A percentile compares a stretch with the other conserved stretches of the same genome.
Conservation (phyloP, 2,329 filamentous ascomycete species). For the Fusarium beomiforme region DNA sequence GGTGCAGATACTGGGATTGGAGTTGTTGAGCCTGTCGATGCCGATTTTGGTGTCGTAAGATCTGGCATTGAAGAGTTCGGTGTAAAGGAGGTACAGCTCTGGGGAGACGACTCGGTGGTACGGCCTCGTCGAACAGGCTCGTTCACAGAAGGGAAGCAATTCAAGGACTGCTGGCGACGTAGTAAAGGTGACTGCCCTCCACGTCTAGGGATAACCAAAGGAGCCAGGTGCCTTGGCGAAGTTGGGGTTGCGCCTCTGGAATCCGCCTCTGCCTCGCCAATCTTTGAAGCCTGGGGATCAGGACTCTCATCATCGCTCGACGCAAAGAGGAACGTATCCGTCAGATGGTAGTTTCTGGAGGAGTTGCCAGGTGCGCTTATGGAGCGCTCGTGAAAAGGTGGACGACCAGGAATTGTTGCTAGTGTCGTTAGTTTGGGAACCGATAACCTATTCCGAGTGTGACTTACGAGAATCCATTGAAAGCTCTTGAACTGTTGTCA, state of each 20-base stretch:
- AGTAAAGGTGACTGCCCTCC: conserved; percentile 35
- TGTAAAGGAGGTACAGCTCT: conserved; percentile 53
- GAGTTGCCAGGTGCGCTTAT: conserved; percentile 67
- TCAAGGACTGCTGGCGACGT: conserved; percentile 52
- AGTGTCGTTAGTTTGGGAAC: conserved; percentile 30
- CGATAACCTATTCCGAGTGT: not conserved
- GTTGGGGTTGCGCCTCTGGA: conserved; percentile 41
- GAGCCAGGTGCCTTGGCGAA: conserved; percentile 64
- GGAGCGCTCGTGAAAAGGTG: conserved; percentile 71
- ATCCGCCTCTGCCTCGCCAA: conserved; percentile 30
- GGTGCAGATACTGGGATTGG: conserved; percentile 63
- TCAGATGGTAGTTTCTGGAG: conserved; percentile 54
- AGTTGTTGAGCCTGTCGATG: conserved; percentile 50
- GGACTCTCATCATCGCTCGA: conserved; percentile 39
- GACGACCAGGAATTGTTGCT: conserved; percentile 75
- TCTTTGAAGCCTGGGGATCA: conserved; percentile 35
- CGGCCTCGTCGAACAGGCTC: conserved; percentile 55
- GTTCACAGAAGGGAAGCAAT: conserved; percentile 58
- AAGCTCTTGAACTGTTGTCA: conserved; percentile 75
- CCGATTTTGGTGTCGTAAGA: conserved; percentile 56
- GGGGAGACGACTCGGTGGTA: conserved; percentile 58
- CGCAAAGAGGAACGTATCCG: conserved; percentile 40
- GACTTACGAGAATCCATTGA: conserved; percentile 76
- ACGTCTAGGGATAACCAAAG: conserved; percentile 63
- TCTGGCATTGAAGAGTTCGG: conserved; percentile 51